phyloP scores from a whole-genome alignment of 1,139 yeast genomes.

The Taiozyma sp. region DNA sequence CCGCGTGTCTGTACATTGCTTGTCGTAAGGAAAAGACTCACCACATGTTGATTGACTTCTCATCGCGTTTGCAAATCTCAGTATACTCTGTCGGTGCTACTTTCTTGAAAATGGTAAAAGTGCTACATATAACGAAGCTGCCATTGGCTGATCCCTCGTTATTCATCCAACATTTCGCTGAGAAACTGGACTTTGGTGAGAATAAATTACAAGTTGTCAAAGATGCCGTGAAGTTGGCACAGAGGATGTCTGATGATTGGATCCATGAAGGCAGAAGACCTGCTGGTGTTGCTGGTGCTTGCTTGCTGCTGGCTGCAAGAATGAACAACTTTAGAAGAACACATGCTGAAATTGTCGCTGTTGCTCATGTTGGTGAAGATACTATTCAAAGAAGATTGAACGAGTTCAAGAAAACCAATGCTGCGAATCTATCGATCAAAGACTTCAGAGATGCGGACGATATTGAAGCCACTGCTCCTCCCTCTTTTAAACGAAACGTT shows the following conservation, averaged over 20 bases:
- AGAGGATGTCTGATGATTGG: constrained; percentile 93
- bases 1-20: constrained; percentile 91
- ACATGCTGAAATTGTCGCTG: constrained; percentile 90
- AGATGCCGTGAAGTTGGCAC: constrained; percentile 85
- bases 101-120: constrained; percentile 82
- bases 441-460: constrained; percentile 52
- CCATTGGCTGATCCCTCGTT: constrained; percentile 94
- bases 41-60: constrained; percentile 93
- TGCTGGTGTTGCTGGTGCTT: constrained; percentile 98
- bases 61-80: constrained; percentile 81
- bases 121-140: constrained; percentile 63
- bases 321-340: constrained; percentile 93
- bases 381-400: constrained; percentile 85
- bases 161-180: constrained; percentile 91
- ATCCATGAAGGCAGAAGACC: constrained; percentile 95
- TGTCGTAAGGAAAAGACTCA: constrained; percentile 88
- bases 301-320: constrained; percentile 85
- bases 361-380: constrained; percentile 92
- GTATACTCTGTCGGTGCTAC: constrained; percentile 96
- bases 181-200: constrained; percentile 71
- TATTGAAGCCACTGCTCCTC: constrained; percentile 49
- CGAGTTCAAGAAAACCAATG: constrained; percentile 76
- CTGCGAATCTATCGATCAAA: constrained; percentile 67
- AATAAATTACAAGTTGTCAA: constrained; percentile 67
- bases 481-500: constrained; percentile 59